Percentiles rank a stretch among this genome's conserved stretches.
These are phyloP conservation scores for Annulohypoxylon maeteangense DNA, from an alignment of 495 filamentous ascomycete species.

Conservation along the genomic window DNA sequence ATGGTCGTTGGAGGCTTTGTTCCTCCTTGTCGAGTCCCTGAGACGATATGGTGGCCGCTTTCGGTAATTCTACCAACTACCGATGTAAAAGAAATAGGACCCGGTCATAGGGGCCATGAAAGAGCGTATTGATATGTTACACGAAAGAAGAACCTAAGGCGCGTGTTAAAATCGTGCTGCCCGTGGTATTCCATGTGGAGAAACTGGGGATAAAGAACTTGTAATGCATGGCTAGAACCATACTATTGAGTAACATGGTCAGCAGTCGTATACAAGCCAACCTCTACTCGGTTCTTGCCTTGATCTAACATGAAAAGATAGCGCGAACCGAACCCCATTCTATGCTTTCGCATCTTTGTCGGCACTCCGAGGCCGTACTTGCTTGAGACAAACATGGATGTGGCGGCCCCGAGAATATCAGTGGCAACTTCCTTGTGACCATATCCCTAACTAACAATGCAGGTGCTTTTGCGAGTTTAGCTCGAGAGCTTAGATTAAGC, in stretches of 20 bases:
- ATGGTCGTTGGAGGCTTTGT: not conserved
- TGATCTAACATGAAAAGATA: too few relatives aligned
- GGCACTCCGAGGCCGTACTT: not conserved
- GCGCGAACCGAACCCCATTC: too few relatives aligned
- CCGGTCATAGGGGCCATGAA: not conserved
- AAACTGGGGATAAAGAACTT: not conserved
- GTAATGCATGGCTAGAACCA: not conserved
- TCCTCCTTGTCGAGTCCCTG: not conserved
- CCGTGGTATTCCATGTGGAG: not conserved
- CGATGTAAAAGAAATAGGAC: not conserved
- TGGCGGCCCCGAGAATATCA: not conserved
- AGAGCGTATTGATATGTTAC: not conserved
- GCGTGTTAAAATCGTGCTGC: not conserved
- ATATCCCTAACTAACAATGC: not conserved
- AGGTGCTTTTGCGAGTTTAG: not conserved
- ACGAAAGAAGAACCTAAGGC: not conserved
- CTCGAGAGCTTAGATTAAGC: not conserved
- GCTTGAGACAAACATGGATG: not conserved
- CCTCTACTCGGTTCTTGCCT: not conserved
- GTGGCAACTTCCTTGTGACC: slow-evolving; percentile 1
- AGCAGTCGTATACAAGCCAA: not conserved
- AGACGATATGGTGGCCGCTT: not conserved
- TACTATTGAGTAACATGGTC: not conserved
- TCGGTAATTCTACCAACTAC: not conserved
- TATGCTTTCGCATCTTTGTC: not conserved